Evolutionary conservation across 2,329 filamentous ascomycete genomes (phyloP), one percentile per base, ranked within the genome.

Genomic region (Fusarium sp.): DNA sequence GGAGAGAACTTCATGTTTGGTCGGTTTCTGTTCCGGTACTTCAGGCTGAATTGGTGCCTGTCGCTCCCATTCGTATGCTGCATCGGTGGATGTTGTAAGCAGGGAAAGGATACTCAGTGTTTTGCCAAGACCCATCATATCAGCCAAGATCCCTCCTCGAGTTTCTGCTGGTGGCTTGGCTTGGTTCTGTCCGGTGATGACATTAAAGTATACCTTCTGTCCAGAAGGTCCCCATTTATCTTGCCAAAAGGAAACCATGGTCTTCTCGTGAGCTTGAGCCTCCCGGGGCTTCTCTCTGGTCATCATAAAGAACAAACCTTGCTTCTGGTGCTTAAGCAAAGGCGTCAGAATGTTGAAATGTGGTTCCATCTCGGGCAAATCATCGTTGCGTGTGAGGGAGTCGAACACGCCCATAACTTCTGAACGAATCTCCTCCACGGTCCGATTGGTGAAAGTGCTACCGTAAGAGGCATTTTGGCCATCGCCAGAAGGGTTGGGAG

Each of bases 51-150:
- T 71, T 0, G 90, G 89, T 5, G 79, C 71, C 47, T 82, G 80
- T 7, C 77, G 76, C 4, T 85, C 85, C 86, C 93, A 98, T 1
- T 83, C 78, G 11, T 78, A 74, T 2, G 93, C 89, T 39, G 90
- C 86, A 0, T 84, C 80, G 4, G 90, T 78, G 0, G 92, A 92
- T 30, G 86, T 86, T 3, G 89, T 84, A 14, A 97, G 81, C 17
- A 98, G 83, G 1, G 94, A 91, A 2, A 98, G 82, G 19, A 97
- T 90, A 74, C 93, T 97, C 50, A 99, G 78, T 0, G 92, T 94
- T 79, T 95, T 96, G 10, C 92, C 92, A n/a, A 95, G 82, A 26
- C 92, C 92, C 92, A 96, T 96, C 89, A 94, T 93, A 75, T 95
- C 92, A 15, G 92, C 92, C 20, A 95, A 80, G 35, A 95, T 89